Base-by-base conservation (phyloP, 2,329 filamentous ascomycete genomes). In the Aspergillus uvarum region DNA sequence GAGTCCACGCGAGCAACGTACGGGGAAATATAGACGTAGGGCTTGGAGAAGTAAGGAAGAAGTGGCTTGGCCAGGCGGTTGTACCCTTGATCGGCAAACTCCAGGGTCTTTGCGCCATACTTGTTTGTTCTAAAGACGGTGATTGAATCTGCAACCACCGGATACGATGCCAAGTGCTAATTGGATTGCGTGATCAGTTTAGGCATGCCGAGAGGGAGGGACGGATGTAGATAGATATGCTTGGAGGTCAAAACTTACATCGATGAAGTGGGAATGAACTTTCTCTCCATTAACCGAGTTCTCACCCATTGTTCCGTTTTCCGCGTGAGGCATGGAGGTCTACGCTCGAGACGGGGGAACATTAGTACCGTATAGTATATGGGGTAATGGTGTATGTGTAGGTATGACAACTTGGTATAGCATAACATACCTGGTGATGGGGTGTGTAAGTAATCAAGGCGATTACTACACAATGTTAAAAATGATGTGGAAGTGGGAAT, bases 121-220 rank as follows among this genome's bases (percentile, higher is more conserved):
- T 91, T 88, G 79, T 94, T 91, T 72, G 85, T 81, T 79, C 92
- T 91, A 84, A 96, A 89, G 72, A 86, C 87, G 62, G 85, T 81
- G 77, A 96, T 86, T 71, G 87, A 81, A 76, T 96, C 92, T 72
- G 86, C 86, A 73, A 97, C 85, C 66, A 96, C 78, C 47, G 94
- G 94, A 79, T 96, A 96, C 66, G 88, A 89, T 68, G 87, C 83
- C 64, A 97, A 83, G 74, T 97, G 93, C 91, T 96, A 68, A 31
- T 51, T 44, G 38, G 62, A 75, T 76, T 26, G 8, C 26, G 26
- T 29, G 7, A 29, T 29, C 8, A 29, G 26, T 29, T 29, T 8
- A 29, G 7, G 7, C 26, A 8, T 29, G 26, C 26, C 1, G 7
- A 8, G 7, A 29, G 26, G 26, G 7, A 29, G 3, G 26, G 26